Conservation (phyloP, 2,329 filamentous ascomycete species). For the Alternaria tenuissima region DNA sequence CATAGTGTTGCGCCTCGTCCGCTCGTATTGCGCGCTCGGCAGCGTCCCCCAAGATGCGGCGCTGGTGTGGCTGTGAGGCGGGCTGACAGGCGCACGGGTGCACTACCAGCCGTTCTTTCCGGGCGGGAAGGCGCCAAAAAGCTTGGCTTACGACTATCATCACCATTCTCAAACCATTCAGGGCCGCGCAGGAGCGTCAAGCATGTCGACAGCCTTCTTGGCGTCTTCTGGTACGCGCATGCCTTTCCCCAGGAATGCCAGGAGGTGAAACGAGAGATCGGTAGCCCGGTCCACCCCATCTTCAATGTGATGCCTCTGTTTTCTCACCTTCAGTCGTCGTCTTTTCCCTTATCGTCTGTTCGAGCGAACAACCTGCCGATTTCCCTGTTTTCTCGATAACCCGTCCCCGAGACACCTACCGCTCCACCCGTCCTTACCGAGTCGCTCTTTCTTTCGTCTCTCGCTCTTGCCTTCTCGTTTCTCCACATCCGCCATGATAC, state of each 20-base stretch:
- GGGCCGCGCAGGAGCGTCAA: background rate
- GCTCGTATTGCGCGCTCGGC: background rate
- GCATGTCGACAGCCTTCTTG: slow-evolving; percentile 14
- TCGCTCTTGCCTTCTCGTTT: slow-evolving; percentile 6
- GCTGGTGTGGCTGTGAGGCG: slow-evolving; percentile 14
- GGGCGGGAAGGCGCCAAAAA: slow-evolving; percentile 13
- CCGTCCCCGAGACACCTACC: background rate
- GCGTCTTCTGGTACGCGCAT: slow-evolving; percentile 21
- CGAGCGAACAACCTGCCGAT: slow-evolving; percentile 1
- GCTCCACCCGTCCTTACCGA: slow-evolving; percentile 1
- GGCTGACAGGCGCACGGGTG: background rate
- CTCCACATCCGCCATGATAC: slow-evolving; percentile 27
- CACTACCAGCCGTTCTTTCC: slow-evolving; percentile 21
- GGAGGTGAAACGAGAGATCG: slow-evolving; percentile 6
- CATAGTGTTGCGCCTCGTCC: background rate
- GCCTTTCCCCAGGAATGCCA: slow-evolving; percentile 7
- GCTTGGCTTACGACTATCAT: slow-evolving; percentile 20
- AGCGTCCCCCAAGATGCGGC: background rate
- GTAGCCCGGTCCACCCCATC: slow-evolving; percentile 1
- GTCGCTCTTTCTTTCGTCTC: slow-evolving; percentile 5
- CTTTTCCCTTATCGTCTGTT: slow-evolving; percentile 1
- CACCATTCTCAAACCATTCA: slow-evolving; percentile 20
- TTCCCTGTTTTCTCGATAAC: slow-evolving; percentile 4
- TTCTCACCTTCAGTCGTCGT: background rate
- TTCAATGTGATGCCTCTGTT: background rate